Evolutionary conservation across 495 filamentous ascomycete genomes (phyloP), one percentile per base, ranked within the genome.

Genomic region (Penicillium tannophilum): DNA sequence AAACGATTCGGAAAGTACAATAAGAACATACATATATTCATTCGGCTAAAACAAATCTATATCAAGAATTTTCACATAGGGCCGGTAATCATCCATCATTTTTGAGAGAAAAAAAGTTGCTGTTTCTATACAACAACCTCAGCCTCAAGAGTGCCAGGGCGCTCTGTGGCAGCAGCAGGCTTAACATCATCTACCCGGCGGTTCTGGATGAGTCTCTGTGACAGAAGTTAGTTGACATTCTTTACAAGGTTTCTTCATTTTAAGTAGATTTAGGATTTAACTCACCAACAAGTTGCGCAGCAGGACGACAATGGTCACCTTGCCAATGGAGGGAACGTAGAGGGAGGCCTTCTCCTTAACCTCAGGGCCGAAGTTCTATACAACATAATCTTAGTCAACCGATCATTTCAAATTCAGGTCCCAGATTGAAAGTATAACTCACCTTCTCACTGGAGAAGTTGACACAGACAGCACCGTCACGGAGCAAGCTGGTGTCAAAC

Each of bases 361-460:
- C 52, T 88, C 88, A 0, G 86, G 84, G 54, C 84, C 87, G 72
- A 98, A 98, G 76, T 98, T 98, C 82, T 88, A 31, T 50, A 44
- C 6, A 43, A 60, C 26, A 14, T 58, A 30, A 23, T 23, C 20
- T 58, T 52, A 60, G 53, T 24, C 44, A n/a, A 31, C 24, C 24
- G 5, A 17, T 9, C 16, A 19, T 20, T 20, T 31, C 10, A 43
- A 20, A 36, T 24, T 28, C 28, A 28, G 4, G 1, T 28, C 28
- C 28, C 28, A 28, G 23, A 12, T n/a, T 24, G 31, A 11, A 49
- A 16, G 50, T 47, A 28, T 14, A 26, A 54, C 23, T 39, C 64
- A 87, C 85, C 84, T 92, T 92, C 70, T 92, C 92, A 43, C 89
- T 95, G 16, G 92, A 96, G 74, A 98, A 97, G 74, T 98, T 98